phyloP scores from a whole-genome alignment of 2,329 filamentous ascomycete species.

The Pseudocercospora macadamiae region DNA sequence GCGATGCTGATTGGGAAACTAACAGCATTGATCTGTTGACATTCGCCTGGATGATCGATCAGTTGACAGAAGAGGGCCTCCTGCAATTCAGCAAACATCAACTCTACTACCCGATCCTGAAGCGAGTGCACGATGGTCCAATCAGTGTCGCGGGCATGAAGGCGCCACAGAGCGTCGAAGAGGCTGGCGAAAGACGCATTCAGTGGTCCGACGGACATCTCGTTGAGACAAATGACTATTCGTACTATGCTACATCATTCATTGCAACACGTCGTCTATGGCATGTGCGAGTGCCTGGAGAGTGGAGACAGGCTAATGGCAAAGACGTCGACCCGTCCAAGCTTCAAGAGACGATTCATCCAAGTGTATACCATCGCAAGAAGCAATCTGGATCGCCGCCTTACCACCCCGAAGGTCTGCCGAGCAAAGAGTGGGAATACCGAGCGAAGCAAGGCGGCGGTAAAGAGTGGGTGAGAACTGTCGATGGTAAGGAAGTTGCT shows the following conservation, averaged over 20 bases:
- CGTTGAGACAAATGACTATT: conserved; percentile 13
- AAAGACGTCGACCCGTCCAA: conserved; percentile 10
- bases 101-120: conserved; percentile 22
- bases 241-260: conserved; percentile 18
- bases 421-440: conserved; percentile 13
- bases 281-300: conserved; percentile 16
- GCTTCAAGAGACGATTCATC: conserved; percentile 23
- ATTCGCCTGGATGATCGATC: conserved; percentile 45
- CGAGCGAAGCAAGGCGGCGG: conserved; percentile 1
- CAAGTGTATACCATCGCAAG: conserved; percentile 19
- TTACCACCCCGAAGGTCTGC: conserved; percentile 13
- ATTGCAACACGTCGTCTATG: conserved; percentile 17
- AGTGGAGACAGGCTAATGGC: conserved; percentile 13
- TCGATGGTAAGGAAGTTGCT: conserved; percentile 8
- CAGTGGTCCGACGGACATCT: conserved; percentile 23
- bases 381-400: not conserved
- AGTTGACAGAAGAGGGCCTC: conserved; percentile 20
- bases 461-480: conserved; percentile 12
- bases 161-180: conserved; percentile 16
- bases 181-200: conserved; percentile 22
- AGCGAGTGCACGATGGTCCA: conserved; percentile 16
- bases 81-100: conserved; percentile 21
- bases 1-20: conserved; percentile 30
- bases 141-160: conserved; percentile 6
- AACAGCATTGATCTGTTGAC: conserved; percentile 38